A percentile compares a stretch with the other conserved stretches of the same genome.
Conservation (phyloP, 768 basidiomycete genomes). For the Xerocomellus dryophilus region DNA sequence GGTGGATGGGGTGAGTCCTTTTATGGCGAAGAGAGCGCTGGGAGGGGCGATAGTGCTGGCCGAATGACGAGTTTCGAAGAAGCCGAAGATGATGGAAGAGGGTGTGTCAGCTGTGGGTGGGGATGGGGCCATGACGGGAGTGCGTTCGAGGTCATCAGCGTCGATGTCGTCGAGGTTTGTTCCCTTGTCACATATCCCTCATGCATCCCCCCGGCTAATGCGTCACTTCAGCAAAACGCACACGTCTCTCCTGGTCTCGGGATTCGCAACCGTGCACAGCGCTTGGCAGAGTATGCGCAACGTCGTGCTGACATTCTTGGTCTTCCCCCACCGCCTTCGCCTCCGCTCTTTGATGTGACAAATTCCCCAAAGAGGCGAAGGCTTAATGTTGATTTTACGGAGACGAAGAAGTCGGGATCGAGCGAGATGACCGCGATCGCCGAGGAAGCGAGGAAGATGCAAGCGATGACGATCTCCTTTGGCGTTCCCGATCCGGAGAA, state of each 20-base stretch:
- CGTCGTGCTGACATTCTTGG: slow-evolving; percentile 49
- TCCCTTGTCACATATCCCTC: neutral
- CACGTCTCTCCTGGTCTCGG: slow-evolving; percentile 54
- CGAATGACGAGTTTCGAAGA: slow-evolving; percentile 34
- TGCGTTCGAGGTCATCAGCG: slow-evolving; percentile 66
- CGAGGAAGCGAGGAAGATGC: slow-evolving; percentile 41
- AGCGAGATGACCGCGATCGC: slow-evolving; percentile 25
- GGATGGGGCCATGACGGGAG: slow-evolving; percentile 78
- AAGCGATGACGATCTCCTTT: slow-evolving; percentile 48
- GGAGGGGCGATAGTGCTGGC: slow-evolving; percentile 23
- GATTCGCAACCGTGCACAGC: slow-evolving; percentile 60
- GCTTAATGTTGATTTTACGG: slow-evolving; percentile 25
- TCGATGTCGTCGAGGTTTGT: slow-evolving; percentile 62
- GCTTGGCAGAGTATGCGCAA: slow-evolving; percentile 63
- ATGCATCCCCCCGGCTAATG: slow-evolving; percentile 3
- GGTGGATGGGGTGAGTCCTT: slow-evolving; percentile 41
- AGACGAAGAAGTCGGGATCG: slow-evolving; percentile 20
- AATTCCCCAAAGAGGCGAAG: slow-evolving; percentile 31
- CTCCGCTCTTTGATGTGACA: slow-evolving; percentile 35
- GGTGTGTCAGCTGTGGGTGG: slow-evolving; percentile 68
- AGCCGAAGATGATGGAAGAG: slow-evolving; percentile 56
- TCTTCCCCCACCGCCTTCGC: slow-evolving; percentile 23
- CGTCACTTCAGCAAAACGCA: slow-evolving; percentile 43
- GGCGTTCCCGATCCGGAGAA: slow-evolving; percentile 32
- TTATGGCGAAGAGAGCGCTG: slow-evolving; percentile 31